These are phyloP conservation scores for Trypanosoma boissoni DNA, from an alignment of 208 protist genomes.

Conservation along the genomic window DNA sequence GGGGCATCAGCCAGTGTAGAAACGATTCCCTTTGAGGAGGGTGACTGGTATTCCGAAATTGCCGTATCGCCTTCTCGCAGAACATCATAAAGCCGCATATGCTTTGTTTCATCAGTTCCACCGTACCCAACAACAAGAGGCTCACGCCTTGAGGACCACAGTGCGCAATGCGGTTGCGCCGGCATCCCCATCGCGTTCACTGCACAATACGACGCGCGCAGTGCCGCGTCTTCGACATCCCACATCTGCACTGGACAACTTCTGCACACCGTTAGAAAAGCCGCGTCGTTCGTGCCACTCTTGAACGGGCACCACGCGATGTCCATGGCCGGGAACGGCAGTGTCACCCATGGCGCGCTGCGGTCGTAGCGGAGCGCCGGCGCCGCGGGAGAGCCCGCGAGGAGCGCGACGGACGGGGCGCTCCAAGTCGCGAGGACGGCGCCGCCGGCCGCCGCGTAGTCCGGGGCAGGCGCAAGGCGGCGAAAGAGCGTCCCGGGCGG, in stretches of 20 bases:
- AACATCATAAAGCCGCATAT: constrained; percentile 74
- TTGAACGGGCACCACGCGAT: constrained; percentile 81
- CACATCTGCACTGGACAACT: constrained; percentile 76
- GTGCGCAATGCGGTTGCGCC: constrained; percentile 34
- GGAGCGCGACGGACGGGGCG: constrained; percentile 18
- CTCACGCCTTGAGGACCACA: constrained; percentile 35
- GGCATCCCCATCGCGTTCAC: constrained; percentile 54
- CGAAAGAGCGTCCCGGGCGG: constrained; percentile 30
- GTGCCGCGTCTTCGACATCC: constrained; percentile 54
- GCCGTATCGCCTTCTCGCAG: constrained; percentile 38
- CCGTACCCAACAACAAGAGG: constrained; percentile 70
- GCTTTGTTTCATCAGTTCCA: constrained; percentile 47
- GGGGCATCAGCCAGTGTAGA: constrained; percentile 37
- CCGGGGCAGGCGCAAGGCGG: constrained; percentile 53
- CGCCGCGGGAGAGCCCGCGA: constrained; percentile 3
- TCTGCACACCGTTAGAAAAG: constrained; percentile 52
- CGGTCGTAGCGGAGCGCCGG: constrained; percentile 6
- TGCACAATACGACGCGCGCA: constrained; percentile 70
- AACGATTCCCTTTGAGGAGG: constrained; percentile 30
- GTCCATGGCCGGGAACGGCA: constrained; percentile 68
- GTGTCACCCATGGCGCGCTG: constrained; percentile 33
- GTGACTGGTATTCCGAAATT: constrained; percentile 43
- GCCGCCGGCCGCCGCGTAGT: constrained; percentile 25
- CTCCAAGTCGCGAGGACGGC: constrained; percentile 44
- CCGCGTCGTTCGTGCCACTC: constrained; percentile 32